These are phyloP conservation scores for Phytophthora cryptogea DNA, from an alignment of 352 stramenopile species.

Conservation along the genomic window DNA sequence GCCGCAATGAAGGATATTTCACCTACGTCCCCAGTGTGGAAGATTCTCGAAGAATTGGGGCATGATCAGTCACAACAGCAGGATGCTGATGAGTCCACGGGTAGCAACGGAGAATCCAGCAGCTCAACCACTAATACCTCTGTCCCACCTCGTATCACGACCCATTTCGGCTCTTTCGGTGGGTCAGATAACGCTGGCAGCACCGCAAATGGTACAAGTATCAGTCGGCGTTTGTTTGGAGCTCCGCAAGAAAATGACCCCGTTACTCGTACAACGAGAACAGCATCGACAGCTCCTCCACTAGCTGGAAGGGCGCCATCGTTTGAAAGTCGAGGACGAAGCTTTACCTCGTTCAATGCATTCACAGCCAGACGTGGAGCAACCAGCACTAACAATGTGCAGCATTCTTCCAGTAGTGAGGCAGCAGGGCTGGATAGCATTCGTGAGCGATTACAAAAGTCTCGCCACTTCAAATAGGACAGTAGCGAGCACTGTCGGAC, in stretches of 20 bases:
- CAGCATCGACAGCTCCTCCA: conserved; percentile 21
- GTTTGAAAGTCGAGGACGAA: conserved; percentile 39
- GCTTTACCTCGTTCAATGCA: conserved; percentile 55
- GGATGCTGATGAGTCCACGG: conserved; percentile 17
- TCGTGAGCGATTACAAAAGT: conserved; percentile 39
- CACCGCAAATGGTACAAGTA: conserved; percentile 24
- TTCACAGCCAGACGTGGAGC: conserved; percentile 36
- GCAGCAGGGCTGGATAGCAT: conserved; percentile 33
- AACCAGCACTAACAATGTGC: conserved; percentile 5
- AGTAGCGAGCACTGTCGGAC: conserved; percentile 14
- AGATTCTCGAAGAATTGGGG: conserved; percentile 51
- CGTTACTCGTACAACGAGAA: conserved; percentile 21
- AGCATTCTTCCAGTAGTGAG: conserved; percentile 29
- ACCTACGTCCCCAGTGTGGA: conserved; percentile 52
- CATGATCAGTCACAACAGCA: conserved; percentile 31
- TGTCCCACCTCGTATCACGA: conserved; percentile 22
- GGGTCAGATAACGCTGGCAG: background rate
- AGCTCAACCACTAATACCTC: conserved; percentile 19
- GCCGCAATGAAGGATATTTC: conserved; percentile 64
- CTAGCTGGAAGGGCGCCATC: conserved; percentile 12
- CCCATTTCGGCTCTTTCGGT: conserved; percentile 18
- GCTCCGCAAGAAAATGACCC: conserved; percentile 13
- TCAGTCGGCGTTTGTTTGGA: conserved; percentile 60
- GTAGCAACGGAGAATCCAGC: conserved; percentile 21
- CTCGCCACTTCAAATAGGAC: conserved; percentile 35